A percentile compares a stretch with the other conserved stretches of the same genome.
phyloP scores from a whole-genome alignment of 1,284 basidiomycete species.

The Phenoliferia sp. region DNA sequence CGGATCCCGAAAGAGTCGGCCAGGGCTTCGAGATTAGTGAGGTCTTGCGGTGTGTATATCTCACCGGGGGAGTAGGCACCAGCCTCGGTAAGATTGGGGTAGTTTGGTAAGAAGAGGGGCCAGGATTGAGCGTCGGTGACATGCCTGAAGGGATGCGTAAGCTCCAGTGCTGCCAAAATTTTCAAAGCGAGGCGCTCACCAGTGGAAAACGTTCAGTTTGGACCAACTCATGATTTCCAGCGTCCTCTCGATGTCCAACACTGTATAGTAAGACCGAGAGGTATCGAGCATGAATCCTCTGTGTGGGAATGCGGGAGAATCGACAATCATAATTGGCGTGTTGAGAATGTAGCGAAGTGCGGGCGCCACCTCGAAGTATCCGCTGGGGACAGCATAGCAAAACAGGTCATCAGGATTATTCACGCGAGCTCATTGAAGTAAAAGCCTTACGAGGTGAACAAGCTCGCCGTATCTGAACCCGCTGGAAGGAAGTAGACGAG shows the following conservation, averaged over 20 bases:
- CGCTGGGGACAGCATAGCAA: not conserved
- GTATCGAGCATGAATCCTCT: slow-evolving; percentile 80
- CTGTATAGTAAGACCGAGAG: slow-evolving; percentile 55
- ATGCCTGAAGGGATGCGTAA: slow-evolving; percentile 12
- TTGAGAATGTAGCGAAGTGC: slow-evolving; percentile 53
- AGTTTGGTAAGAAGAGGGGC: slow-evolving; percentile 58
- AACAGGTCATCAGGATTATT: too few relatives aligned
- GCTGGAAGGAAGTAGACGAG: slow-evolving; percentile 47
- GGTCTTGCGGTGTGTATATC: slow-evolving; percentile 59
- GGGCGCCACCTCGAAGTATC: not conserved
- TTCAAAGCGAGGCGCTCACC: not conserved
- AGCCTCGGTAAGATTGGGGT: slow-evolving; percentile 56
- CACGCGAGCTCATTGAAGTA: too few relatives aligned
- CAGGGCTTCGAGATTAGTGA: slow-evolving; percentile 61
- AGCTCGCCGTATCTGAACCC: too few relatives aligned
- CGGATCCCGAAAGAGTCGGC: slow-evolving; percentile 73
- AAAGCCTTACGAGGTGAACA: too few relatives aligned
- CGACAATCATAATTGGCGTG: slow-evolving; percentile 44
- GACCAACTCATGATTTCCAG: slow-evolving; percentile 81
- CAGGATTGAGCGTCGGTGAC: slow-evolving; percentile 53
- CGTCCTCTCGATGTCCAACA: slow-evolving; percentile 60
- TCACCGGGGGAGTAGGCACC: slow-evolving; percentile 62
- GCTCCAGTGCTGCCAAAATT: not conserved
- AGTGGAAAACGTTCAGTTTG: slow-evolving; percentile 54
- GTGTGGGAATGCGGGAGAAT: slow-evolving; percentile 45